These are phyloP conservation scores for Candida ortonii DNA, from an alignment of 805 yeast genomes.

Conservation along the genomic window DNA sequence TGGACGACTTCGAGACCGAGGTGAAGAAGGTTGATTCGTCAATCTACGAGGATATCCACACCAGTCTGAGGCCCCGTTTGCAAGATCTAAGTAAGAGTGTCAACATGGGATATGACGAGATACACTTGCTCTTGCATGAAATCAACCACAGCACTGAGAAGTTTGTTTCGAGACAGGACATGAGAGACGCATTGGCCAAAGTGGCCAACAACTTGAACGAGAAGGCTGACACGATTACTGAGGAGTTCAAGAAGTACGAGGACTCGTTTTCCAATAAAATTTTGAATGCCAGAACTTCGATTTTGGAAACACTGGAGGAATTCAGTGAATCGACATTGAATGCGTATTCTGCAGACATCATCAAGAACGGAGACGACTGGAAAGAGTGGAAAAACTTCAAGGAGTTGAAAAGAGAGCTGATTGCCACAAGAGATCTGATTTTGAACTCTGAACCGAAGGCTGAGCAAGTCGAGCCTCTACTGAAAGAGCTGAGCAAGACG, in stretches of 20 bases:
- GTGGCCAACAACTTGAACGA: constrained; percentile 31
- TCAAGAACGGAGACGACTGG: constrained; percentile 44
- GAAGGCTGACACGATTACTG: constrained; percentile 33
- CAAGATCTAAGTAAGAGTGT: constrained; percentile 31
- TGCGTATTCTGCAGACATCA: constrained; percentile 62
- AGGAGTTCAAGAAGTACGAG: constrained; percentile 30
- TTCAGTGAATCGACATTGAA: constrained; percentile 65
- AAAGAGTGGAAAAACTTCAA: constrained; percentile 62
- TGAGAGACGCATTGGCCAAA: constrained; percentile 41
- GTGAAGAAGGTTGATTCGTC: constrained; percentile 30
- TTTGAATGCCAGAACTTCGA: constrained; percentile 35
- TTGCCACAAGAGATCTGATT: constrained; percentile 53
- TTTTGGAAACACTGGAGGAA: constrained; percentile 68
- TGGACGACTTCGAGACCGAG: constrained; percentile 37
- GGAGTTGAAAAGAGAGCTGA: constrained; percentile 51
- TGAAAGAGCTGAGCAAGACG: constrained; percentile 42
- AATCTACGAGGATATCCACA: constrained; percentile 28
- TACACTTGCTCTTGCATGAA: constrained; percentile 24
- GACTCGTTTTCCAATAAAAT: constrained; percentile 33
- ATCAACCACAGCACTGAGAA: constrained; percentile 24
- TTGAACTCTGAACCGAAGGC: constrained; percentile 35
- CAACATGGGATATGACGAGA: constrained; percentile 28
- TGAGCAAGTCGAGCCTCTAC: constrained; percentile 28
- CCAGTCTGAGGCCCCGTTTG: constrained; percentile 34
- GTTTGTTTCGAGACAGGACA: constrained; percentile 44